Evolutionary conservation across 2,329 filamentous ascomycete genomes (phyloP).

Genomic region (Paraconiothyrium sp.): DNA sequence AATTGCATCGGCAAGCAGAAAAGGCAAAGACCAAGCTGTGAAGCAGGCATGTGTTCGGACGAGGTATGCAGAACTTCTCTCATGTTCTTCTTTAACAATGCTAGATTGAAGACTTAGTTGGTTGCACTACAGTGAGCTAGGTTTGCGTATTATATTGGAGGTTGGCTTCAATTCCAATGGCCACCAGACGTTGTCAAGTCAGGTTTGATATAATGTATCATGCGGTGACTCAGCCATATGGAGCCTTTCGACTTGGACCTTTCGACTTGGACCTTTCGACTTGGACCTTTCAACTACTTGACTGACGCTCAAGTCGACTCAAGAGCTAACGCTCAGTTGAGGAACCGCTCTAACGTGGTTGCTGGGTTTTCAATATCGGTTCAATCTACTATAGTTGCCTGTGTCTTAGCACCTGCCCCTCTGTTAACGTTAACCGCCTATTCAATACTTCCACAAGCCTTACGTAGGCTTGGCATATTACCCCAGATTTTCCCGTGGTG

Average conservation of each 20-base stretch:
- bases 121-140: background rate
- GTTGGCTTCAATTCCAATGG: no score
- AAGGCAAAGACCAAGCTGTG: conserved; percentile 60
- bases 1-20: conserved; percentile 60
- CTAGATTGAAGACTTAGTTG: background rate
- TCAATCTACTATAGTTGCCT: background rate
- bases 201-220: no score
- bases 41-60: background rate
- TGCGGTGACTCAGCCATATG: no score
- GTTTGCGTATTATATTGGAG: no score
- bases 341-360: background rate
- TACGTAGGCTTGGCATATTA: background rate
- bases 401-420: background rate
- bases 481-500: background rate
- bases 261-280: no score
- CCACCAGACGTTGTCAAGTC: no score
- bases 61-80: no score
- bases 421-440: background rate
- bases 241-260: no score
- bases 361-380: background rate
- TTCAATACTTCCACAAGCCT: background rate
- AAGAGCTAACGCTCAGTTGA: no score
- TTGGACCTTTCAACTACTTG: no score
- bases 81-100: no score
- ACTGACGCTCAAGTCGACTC: no score